A percentile compares a stretch with the other conserved stretches of the same genome.
Conservation (phyloP, 768 basidiomycete species). For the Pulveroboletus sp. region DNA sequence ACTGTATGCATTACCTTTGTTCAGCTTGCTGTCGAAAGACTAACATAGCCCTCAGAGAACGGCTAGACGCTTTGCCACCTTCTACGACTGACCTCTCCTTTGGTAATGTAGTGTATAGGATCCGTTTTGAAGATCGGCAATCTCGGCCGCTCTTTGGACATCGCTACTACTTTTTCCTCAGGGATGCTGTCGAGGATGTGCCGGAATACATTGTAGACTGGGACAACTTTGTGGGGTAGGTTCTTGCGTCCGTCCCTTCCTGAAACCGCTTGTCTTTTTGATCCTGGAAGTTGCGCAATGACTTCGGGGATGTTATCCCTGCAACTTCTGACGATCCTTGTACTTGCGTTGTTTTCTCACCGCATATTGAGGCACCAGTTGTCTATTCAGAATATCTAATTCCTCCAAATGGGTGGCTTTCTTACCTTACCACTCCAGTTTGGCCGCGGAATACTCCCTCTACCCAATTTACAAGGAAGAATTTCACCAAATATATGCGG, state of each 20-base stretch:
- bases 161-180: constrained; percentile 88
- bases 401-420: neutral
- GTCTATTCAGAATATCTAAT: neutral
- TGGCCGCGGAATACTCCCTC: constrained; percentile 81
- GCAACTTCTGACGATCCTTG: neutral
- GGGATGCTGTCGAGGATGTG: constrained; percentile 95
- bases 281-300: neutral
- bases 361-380: neutral
- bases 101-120: constrained; percentile 86
- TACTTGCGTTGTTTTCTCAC: neutral
- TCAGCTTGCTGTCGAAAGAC: constrained; percentile 4
- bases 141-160: constrained; percentile 74
- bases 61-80: constrained; percentile 64
- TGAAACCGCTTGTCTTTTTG: neutral
- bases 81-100: constrained; percentile 70
- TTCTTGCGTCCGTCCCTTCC: constrained; percentile 6
- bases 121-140: constrained; percentile 75
- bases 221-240: constrained; percentile 85
- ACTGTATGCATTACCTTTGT: constrained; percentile 50
- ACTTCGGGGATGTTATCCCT: neutral
- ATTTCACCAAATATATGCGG: constrained; percentile 84
- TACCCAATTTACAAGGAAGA: constrained; percentile 73
- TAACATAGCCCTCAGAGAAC: constrained; percentile 45
- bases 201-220: constrained; percentile 97
- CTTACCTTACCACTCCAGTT: constrained; percentile 39